phyloP scores from a whole-genome alignment of 768 basidiomycete genomes.

The Imleria badia region DNA sequence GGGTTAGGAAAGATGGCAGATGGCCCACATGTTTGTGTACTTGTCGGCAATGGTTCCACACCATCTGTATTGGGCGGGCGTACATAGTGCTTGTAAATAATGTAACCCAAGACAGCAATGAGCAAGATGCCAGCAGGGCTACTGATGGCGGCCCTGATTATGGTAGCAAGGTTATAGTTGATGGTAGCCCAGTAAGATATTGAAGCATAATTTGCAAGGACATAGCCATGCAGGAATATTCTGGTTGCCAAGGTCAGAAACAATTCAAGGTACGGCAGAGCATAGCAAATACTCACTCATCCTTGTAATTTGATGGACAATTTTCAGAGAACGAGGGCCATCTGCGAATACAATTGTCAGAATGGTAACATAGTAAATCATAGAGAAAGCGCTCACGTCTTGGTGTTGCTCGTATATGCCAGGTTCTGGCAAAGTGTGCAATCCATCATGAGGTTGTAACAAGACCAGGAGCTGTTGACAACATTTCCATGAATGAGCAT shows the following conservation, averaged over 20 bases:
- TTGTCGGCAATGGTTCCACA: too few species aligned
- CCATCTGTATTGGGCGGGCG: neutral
- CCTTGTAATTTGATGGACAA: conserved; percentile 16
- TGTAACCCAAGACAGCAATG: conserved; percentile 12
- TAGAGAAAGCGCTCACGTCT: conserved; percentile 29
- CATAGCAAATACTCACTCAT: conserved; percentile 8
- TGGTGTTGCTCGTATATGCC: conserved; percentile 14
- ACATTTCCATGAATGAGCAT: neutral
- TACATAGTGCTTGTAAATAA: conserved; percentile 15
- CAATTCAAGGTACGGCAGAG: neutral
- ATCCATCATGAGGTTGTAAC: conserved; percentile 54
- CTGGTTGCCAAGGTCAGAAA: conserved; percentile 1
- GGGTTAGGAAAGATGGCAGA: too few species aligned
- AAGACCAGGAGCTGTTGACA: conserved; percentile 49
- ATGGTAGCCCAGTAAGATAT: conserved; percentile 50
- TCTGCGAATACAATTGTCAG: conserved; percentile 5
- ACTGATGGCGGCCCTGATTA: conserved; percentile 24
- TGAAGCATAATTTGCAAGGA: conserved; percentile 29
- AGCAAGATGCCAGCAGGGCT: conserved; percentile 15
- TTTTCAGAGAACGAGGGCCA: conserved; percentile 23
- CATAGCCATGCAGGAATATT: conserved; percentile 41
- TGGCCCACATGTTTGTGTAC: too few species aligned
- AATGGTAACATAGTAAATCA: neutral
- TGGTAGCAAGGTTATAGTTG: conserved; percentile 38
- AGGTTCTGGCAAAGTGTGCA: conserved; percentile 51